Evolutionary conservation across 2,329 filamentous ascomycete species (phyloP), one percentile per base, ranked within the genome.

Genomic region (Paraphoma sp.): DNA sequence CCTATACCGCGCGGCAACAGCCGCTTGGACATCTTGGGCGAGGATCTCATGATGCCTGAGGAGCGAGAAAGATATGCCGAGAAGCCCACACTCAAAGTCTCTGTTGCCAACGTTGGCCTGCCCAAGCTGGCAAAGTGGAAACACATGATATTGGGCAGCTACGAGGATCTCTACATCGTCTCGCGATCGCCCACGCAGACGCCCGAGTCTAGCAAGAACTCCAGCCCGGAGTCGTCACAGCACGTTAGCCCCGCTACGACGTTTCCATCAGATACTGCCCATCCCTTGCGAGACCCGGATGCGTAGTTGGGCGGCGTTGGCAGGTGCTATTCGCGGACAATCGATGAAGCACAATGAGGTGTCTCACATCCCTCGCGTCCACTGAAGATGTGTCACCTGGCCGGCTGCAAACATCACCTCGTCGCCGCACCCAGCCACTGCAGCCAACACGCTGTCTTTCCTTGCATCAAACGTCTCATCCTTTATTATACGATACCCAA

Each of bases 81-180:
- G 54, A 77, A 78, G 60, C 79, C 80, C 29, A 80, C 80, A 48
- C 76, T 76, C 69, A 79, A 81, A 65, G 75, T 75, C n/a, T 79
- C 76, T 1, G 71, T 82, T 51, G 81, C 81, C 17, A 80, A 80
- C 50, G 73, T 83, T 55, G 78, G 79, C 46, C 71, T 83, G 18
- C 80, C 80, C 6, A 75, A 72, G 10, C 64, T 67, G 30, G 78
- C 79, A 9, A 81, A 80, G 62, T 80, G 79, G 76, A 80, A 79
- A 56, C 75, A 79, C 40, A 69, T 81, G 59, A 64, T 82, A 14
- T 71, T 81, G 54, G 78, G 80, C 53, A 77, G 74, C 54, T 82
- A 76, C 59, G 75, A 80, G 23, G 77, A 82, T 36, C 73, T 83
- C n/a, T 83, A 80, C 67, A 82, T 83, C 57, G 78, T 83, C 16